Conservation (phyloP, 768 basidiomycete genomes). For the Rhizopogon vulgaris region DNA sequence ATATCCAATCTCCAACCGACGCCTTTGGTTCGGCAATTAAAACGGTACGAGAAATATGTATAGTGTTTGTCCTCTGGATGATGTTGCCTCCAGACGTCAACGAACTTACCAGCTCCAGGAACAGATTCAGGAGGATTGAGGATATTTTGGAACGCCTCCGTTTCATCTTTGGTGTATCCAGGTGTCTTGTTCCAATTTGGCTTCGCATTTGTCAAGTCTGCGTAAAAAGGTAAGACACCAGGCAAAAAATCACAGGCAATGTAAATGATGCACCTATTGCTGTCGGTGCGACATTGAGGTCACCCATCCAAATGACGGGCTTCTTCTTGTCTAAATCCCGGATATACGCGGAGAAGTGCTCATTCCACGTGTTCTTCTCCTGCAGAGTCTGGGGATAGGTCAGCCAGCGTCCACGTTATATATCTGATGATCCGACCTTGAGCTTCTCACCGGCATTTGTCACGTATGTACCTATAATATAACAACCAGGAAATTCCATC, state of each 20-base stretch:
- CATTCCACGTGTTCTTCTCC: constrained; percentile 74
- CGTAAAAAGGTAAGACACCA: not conserved
- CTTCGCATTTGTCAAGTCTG: constrained; percentile 66
- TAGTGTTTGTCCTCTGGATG: constrained; percentile 71
- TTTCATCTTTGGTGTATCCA: constrained; percentile 81
- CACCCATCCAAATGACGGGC: constrained; percentile 85
- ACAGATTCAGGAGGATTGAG: constrained; percentile 43
- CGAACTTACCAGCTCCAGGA: constrained; percentile 41
- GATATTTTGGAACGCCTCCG: constrained; percentile 64
- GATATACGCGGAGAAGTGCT: constrained; percentile 68
- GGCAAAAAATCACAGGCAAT: not conserved
- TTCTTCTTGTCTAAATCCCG: constrained; percentile 70
- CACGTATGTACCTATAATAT: constrained; percentile 75
- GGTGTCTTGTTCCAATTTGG: constrained; percentile 85
- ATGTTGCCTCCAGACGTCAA: constrained; percentile 74
- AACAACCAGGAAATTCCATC: constrained; percentile 69
- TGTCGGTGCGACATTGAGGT: constrained; percentile 83
- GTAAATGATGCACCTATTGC: constrained; percentile 42
- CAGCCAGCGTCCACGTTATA: not conserved
- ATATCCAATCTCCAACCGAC: constrained; percentile 86
- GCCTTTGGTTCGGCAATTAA: constrained; percentile 73
- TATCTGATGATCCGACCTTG: constrained; percentile 42
- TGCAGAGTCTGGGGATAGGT: constrained; percentile 52
- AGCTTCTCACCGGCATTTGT: constrained; percentile 75
- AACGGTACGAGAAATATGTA: constrained; percentile 81